A percentile compares a stretch with the other conserved stretches of the same genome.
Evolutionary conservation across 2,329 filamentous ascomycete genomes (phyloP).

Genomic region (Myriosclerotinia scirpicola): DNA sequence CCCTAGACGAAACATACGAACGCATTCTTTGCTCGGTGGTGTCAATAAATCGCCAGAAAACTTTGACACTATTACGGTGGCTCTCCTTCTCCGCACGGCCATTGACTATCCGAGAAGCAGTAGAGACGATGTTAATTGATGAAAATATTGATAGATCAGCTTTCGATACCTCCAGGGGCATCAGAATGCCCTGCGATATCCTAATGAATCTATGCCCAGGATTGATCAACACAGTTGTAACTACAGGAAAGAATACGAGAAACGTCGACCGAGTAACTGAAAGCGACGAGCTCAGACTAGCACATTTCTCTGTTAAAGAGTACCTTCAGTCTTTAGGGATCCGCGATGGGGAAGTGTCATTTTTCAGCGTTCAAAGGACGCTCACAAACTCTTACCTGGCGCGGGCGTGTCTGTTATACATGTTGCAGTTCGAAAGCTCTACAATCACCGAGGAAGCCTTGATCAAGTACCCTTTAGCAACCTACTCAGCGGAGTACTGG

Average conservation of each 20-base stretch:
- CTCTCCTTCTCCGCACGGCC: constrained; percentile 35
- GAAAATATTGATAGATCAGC: constrained; percentile 29
- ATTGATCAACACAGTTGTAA: constrained; percentile 6
- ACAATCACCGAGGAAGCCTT: constrained; percentile 12
- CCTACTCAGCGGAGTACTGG: constrained; percentile 23
- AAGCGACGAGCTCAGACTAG: constrained; percentile 27
- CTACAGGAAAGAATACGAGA: too few species aligned
- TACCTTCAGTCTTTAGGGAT: constrained; percentile 36
- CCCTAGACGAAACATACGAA: constrained; percentile 33
- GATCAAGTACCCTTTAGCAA: constrained; percentile 22
- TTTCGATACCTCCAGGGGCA: constrained; percentile 29
- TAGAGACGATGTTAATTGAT: constrained; percentile 13
- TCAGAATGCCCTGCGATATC: constrained; percentile 39
- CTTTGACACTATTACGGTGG: constrained; percentile 35
- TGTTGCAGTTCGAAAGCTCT: constrained; percentile 6
- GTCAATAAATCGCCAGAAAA: constrained; percentile 28
- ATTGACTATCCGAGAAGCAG: constrained; percentile 35
- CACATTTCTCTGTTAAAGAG: constrained; percentile 40
- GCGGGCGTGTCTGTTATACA: constrained; percentile 28
- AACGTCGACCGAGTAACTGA: too few species aligned
- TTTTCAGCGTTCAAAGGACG: constrained; percentile 22
- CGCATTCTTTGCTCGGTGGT: constrained; percentile 33
- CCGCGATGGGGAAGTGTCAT: constrained; percentile 19
- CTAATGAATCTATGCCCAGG: constrained; percentile 14
- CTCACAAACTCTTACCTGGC: constrained; percentile 29